A percentile compares a stretch with the other conserved stretches of the same genome.
Conservation (phyloP, 169 alveolate species). For the Cryptosporidium canis region DNA sequence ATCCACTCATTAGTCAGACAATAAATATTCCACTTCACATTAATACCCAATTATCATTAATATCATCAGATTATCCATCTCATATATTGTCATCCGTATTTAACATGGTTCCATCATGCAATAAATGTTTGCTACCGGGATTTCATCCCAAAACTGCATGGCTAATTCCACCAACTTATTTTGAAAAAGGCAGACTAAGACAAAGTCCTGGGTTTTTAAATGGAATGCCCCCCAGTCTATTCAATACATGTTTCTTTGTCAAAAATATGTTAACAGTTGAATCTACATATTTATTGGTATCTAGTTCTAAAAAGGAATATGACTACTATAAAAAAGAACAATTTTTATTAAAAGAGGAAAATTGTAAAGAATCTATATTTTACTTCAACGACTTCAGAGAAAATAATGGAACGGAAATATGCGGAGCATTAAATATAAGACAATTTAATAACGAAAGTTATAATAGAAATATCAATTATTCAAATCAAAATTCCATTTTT, state of each 20-base stretch:
- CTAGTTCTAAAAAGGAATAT: slow-evolving; percentile 13
- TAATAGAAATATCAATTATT: not conserved
- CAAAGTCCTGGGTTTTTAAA: slow-evolving; percentile 24
- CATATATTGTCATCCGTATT: not conserved
- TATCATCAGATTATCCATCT: not conserved
- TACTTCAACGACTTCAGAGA: slow-evolving; percentile 7
- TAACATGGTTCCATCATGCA: slow-evolving; percentile 33
- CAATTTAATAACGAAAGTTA: not conserved
- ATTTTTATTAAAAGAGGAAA: slow-evolving; percentile 20
- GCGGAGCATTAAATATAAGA: not conserved
- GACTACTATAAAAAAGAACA: slow-evolving; percentile 37
- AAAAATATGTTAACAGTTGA: slow-evolving; percentile 61
- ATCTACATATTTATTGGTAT: slow-evolving; percentile 34
- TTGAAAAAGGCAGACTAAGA: slow-evolving; percentile 57
- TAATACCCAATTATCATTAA: not conserved
- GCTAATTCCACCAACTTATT: slow-evolving; percentile 54
- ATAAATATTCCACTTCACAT: not conserved
- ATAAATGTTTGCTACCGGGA: slow-evolving; percentile 53
- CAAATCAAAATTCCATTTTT: slow-evolving; percentile 30
- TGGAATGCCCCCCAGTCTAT: slow-evolving; percentile 27
- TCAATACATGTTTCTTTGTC: slow-evolving; percentile 3
- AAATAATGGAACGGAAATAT: not conserved
- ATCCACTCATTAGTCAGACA: not conserved
- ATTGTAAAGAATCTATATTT: slow-evolving; percentile 23
- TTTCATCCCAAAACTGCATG: slow-evolving; percentile 64